Evolutionary conservation across 2,329 filamentous ascomycete species (phyloP), one percentile per base, ranked within the genome.

Genomic region (Colletotrichum sp.): DNA sequence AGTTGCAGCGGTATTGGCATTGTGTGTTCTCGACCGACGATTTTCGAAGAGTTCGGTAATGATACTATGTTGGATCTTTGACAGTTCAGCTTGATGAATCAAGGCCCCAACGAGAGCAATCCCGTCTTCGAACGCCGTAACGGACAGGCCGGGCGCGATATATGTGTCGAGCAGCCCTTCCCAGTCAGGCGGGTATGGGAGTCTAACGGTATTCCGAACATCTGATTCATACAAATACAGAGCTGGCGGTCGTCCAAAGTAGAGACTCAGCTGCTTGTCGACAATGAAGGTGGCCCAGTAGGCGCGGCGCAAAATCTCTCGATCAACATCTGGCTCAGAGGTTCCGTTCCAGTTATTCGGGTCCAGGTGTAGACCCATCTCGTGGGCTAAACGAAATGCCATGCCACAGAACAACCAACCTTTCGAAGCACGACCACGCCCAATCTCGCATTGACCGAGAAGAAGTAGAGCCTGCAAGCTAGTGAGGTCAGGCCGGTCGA

Each of bases 361-460:
- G 66, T 90, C 88, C 1, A 90, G 83, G 77, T 90, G 88, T 18
- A 90, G 82, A 2, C 88, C 88, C 88, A 90, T 90, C 77, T 89
- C 88, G 67, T 89, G 87, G 1, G 87, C 85, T 16, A 90, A 82
- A 6, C 88, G 85, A 77, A 89, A 90, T 10, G 87, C 87, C 87
- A 90, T 89, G 63, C 88, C 87, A 32, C 87, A 89, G 68, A 88
- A 89, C 3, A 89, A 80, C 88, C 88, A 90, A 14, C 88, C 88
- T 69, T 88, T 89, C 21, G 87, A 89, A 3, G 84, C 81, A n/a
- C 85, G 84, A 1, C 87, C 86, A 26, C 85, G 84, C 5, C 87
- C 88, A 57, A 89, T 88, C 74, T 88, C 87, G 18, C 85, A 83
- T 71, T 89, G 87, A 12, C 87, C 86, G 3, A 90, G 74, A 1